Evolutionary conservation across 148 eudicot genomes (phyloP), one percentile per base, ranked within the genome.

Genomic region (Simmondsia chinensis): DNA sequence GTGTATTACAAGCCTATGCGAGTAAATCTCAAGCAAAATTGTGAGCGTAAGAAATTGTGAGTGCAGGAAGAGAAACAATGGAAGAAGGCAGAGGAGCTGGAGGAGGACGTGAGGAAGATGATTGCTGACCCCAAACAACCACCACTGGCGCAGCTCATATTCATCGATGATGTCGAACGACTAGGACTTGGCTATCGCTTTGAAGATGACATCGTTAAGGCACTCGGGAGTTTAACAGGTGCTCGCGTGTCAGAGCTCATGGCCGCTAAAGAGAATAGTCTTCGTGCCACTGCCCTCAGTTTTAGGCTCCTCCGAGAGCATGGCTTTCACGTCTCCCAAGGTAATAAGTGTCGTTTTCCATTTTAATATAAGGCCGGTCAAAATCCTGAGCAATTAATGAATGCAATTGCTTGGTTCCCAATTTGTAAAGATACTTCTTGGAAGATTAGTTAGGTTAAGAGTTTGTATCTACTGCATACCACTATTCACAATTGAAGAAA

Each of bases 151-250:
- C 8, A 20, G 39, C 54, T 70, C 4, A 50, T 60, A 12, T 29
- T 56, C 11, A 46, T 70, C 7, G 60, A 65, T 47, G 58, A 70
- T 19, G 64, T 65, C 4, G 32, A 61, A 31, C 48, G 60, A 7
- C 33, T 65, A 43, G 71, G 71, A 6, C 30, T 71, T 2, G 45
- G 29, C 7, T 44, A 65, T 39, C 52, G 32, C 4, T 71, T 65
- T 33, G 30, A 46, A 2, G 34, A 46, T 24, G 20, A 36, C 11
- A 61, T 56, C 28, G 34, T 11, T 0, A 56, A 6, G 14, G 64
- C 56, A 10, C 49, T 71, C 14, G 15, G 41, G 7, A 34, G 22
- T 34, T 17, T 59, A 9, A 7, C 28, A n/a, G n/a, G n/a, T n/a
- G n/a, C 4, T 17, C 26, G 1, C 4, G 1, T 1, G 10, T 33